Evolutionary conservation across 495 filamentous ascomycete genomes (phyloP).

Genomic region (Penicillium herquei): DNA sequence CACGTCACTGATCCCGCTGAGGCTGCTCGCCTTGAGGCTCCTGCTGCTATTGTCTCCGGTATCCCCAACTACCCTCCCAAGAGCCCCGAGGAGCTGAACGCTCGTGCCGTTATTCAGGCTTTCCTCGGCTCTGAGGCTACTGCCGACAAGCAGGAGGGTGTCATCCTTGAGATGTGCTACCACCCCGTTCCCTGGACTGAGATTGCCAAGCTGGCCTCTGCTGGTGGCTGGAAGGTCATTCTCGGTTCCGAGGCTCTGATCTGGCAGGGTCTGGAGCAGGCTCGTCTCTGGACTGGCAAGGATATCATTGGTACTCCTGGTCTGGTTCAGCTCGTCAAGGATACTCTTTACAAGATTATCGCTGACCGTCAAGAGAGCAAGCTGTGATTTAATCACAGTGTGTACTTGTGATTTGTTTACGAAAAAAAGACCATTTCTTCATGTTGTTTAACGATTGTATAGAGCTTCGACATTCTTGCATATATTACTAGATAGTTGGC

Average conservation of each 20-base stretch:
- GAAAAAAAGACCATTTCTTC: slow-evolving; percentile 2
- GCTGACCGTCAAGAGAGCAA: slow-evolving; percentile 29
- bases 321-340: slow-evolving; percentile 49
- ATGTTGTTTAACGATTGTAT: slow-evolving; percentile 28
- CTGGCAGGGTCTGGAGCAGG: slow-evolving; percentile 74
- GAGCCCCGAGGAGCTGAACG: slow-evolving; percentile 55
- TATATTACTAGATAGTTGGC: slow-evolving; percentile 19
- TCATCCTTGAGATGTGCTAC: slow-evolving; percentile 79
- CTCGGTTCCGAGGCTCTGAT: slow-evolving; percentile 69
- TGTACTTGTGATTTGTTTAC: no score
- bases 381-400: slow-evolving; percentile 21
- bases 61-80: slow-evolving; percentile 69
- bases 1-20: slow-evolving; percentile 55
- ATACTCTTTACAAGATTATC: slow-evolving; percentile 43
- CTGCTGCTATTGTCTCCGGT: slow-evolving; percentile 61
- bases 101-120: slow-evolving; percentile 54
- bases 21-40: slow-evolving; percentile 53
- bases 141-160: slow-evolving; percentile 50
- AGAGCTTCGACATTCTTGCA: slow-evolving; percentile 27
- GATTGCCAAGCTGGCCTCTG: slow-evolving; percentile 55
- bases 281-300: slow-evolving; percentile 60
- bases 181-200: slow-evolving; percentile 66
- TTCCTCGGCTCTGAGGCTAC: slow-evolving; percentile 41
- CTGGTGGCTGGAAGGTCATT: slow-evolving; percentile 66
- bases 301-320: slow-evolving; percentile 52